These are phyloP conservation scores for Yamadazyma atmosphaerica DNA, from an alignment of 1,139 yeast genomes.

Conservation along the genomic window DNA sequence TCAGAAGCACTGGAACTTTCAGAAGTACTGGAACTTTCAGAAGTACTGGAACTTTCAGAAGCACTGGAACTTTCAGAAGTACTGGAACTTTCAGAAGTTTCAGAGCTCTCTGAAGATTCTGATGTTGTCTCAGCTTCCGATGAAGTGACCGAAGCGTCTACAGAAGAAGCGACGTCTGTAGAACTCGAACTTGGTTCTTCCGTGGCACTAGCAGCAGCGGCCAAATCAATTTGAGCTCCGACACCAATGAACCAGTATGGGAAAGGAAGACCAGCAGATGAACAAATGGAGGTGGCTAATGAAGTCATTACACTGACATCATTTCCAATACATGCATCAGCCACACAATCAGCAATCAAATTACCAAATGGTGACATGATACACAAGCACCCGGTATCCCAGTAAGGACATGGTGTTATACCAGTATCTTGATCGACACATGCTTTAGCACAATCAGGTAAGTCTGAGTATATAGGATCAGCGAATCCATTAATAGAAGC, in stretches of 20 bases:
- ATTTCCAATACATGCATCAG: slow-evolving; percentile 24
- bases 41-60: neutral
- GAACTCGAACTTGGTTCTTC: neutral
- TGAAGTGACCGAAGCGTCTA: slow-evolving; percentile 1
- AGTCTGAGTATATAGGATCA: slow-evolving; percentile 30
- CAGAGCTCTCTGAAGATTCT: neutral
- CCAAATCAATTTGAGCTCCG: slow-evolving; percentile 6
- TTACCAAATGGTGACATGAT: slow-evolving; percentile 32
- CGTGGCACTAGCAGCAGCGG: slow-evolving; percentile 4
- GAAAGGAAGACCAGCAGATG: slow-evolving; percentile 26
- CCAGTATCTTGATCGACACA: slow-evolving; percentile 25
- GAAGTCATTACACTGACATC: slow-evolving; percentile 23
- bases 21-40: slow-evolving; percentile 2
- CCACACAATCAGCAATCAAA: slow-evolving; percentile 30
- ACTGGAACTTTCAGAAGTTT: neutral
- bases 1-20: neutral
- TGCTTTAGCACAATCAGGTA: slow-evolving; percentile 30
- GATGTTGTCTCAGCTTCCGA: neutral
- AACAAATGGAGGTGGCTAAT: slow-evolving; percentile 28
- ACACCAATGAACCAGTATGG: slow-evolving; percentile 23
- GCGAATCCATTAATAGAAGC: slow-evolving; percentile 46
- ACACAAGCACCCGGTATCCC: slow-evolving; percentile 43
- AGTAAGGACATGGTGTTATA: slow-evolving; percentile 39
- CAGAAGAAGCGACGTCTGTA: slow-evolving; percentile 3
- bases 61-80: slow-evolving; percentile 1